Evolutionary conservation across 2,329 filamentous ascomycete genomes (phyloP).

Genomic region (Verticillium dahliae): DNA sequence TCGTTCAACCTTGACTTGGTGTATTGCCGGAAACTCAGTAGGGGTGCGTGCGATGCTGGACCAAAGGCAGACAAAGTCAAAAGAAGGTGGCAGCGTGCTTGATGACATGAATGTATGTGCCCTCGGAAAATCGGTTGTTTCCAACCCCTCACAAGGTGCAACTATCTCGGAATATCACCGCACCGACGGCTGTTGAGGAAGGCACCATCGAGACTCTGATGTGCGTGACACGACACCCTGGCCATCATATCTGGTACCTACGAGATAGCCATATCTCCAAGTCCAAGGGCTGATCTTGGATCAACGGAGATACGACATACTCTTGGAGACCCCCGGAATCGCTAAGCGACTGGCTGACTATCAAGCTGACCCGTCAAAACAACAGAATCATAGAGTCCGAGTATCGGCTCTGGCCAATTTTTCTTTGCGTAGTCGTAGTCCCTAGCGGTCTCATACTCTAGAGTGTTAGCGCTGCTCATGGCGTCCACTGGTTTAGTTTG

Average conservation of each 20-base stretch:
- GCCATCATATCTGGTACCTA: too few relatives aligned
- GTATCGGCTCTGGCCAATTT: conserved; percentile 32
- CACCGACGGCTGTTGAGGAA: too few relatives aligned
- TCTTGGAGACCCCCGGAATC: too few relatives aligned
- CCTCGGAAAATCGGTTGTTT: neutral
- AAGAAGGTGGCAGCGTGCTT: neutral
- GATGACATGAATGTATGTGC: too few relatives aligned
- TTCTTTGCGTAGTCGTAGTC: conserved; percentile 8
- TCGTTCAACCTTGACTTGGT: neutral
- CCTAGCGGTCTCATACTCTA: conserved; percentile 14
- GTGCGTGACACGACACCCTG: neutral
- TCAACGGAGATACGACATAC: too few relatives aligned
- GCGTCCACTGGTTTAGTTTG: conserved; percentile 34
- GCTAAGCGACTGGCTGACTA: conserved; percentile 29
- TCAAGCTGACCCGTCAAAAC: conserved; percentile 30
- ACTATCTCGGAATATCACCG: neutral
- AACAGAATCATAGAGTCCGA: conserved; percentile 33
- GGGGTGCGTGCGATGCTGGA: neutral
- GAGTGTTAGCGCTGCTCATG: conserved; percentile 24
- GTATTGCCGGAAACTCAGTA: neutral
- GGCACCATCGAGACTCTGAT: neutral
- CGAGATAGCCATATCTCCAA: too few relatives aligned
- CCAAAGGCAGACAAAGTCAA: neutral
- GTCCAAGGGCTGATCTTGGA: too few relatives aligned
- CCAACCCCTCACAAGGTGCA: neutral